Evolutionary conservation across 75 land plant species (phyloP), one percentile per base, ranked within the genome.

Genomic region (Isoetes taiwanensis): DNA sequence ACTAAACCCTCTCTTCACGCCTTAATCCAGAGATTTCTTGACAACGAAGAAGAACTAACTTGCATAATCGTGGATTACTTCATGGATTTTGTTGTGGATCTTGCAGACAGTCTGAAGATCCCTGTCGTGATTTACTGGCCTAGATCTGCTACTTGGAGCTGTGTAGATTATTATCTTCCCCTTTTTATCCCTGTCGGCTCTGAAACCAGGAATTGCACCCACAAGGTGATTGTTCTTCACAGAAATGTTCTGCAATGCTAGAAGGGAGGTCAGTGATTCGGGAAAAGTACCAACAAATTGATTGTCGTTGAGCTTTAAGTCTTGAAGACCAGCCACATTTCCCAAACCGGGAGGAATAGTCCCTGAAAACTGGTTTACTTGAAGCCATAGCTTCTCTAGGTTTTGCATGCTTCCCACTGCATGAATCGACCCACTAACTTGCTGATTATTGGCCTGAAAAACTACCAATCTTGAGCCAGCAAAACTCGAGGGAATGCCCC

Each of bases 401-500:
- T 69, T 29, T 0, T 43, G 28, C 83, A 83, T 83, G 9, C 52
- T 10, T 3, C 75, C 76, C 23, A 32, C 63, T 66, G 52, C n/a
- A n/a, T n/a, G n/a, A n/a, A n/a, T n/a, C n/a, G n/a, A n/a, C n/a
- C n/a, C n/a, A n/a, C n/a, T n/a, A n/a, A n/a, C n/a, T n/a, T n/a
- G n/a, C 74, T 80, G 83, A 57, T 78, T 71, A 60, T 90, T 90
- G 41, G 82, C 64, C 74, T 76, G 70, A n/a, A 90, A 64, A 21
- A 56, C 37, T 56, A 54, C 41, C 52, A 86, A 16, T 31, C 1
- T 28, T 26, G 78, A 72, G 10, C 28, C 56, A 0, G 40, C 21
- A 29, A 77, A 83, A 1, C 70, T 67, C 19, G 20, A 53, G 0
- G 97, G 97, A 41, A 90, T 80, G 25, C 35, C 71, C 16, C 97